Conservation (phyloP, 2,329 filamentous ascomycete genomes). For the Botrytis paeoniae region DNA sequence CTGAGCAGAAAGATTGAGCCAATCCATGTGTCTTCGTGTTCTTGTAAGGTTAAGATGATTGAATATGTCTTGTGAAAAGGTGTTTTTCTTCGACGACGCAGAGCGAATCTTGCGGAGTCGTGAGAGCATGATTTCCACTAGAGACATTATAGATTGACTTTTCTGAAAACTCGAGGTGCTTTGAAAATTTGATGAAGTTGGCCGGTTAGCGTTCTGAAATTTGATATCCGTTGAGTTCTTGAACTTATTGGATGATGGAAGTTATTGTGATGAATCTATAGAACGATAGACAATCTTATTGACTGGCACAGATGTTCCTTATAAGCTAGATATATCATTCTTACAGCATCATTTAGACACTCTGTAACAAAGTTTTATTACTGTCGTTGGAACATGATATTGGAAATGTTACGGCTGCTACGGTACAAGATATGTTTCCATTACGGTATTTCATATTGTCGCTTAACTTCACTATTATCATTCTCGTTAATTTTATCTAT, state of each 20-base stretch:
- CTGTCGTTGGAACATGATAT: not conserved
- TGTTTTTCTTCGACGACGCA: not conserved
- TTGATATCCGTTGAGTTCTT: not conserved
- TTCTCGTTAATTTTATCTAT: not conserved
- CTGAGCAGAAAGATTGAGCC: not conserved
- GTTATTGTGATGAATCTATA: not conserved
- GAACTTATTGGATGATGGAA: not conserved
- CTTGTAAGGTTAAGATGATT: not conserved
- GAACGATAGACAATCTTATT: not conserved
- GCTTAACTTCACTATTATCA: not conserved
- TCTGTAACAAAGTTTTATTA: not conserved
- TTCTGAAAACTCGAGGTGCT: accelerated
- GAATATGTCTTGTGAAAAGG: not conserved
- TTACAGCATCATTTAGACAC: not conserved
- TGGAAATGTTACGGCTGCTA: not conserved
- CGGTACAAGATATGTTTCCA: not conserved
- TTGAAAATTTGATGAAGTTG: not conserved
- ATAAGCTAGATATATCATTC: not conserved
- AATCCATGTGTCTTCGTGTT: not conserved
- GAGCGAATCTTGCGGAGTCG: not conserved
- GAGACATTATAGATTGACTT: not conserved
- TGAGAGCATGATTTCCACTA: not conserved
- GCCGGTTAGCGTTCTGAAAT: not conserved
- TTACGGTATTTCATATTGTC: not conserved
- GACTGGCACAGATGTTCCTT: not conserved